Evolutionary conservation across 768 basidiomycete genomes (phyloP), one percentile per base, ranked within the genome.

Genomic region (Phaeolepiota aurea): DNA sequence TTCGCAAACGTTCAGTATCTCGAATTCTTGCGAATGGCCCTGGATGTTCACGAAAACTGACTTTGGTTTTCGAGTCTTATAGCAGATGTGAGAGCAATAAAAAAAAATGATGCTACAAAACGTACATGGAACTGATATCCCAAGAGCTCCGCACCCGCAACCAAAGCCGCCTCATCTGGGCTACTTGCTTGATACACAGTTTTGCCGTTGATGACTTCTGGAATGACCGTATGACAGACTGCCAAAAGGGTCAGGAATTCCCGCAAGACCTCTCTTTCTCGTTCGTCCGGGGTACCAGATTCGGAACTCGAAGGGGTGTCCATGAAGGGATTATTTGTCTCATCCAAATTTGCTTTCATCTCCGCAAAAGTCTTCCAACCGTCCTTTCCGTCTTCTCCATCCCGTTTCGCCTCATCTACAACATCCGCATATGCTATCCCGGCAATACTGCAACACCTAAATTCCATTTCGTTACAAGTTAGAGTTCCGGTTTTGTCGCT

Each of bases 381-480:
- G 57, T 59, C 76, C 48, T 71, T 70, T 20, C 59, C 75, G 44
- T 75, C 74, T 31, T 72, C 74, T 2, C 63, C 68, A 44, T 81
- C 79, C 15, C 83, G 75, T 53, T 83, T 85, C 43, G 73, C 71
- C 44, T 97, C 93, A 44, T 98, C 96, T 5, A 97, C 90, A 13
- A 77, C 74, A 45, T 91, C 92, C 1, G 92, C 82, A 61, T 97
- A 99, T 14, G 81, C 85, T 10, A 82, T 72, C 2, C 94, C 96
- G 14, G 76, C 93, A 43, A 98, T 80, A 41, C 80, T 85, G 54
- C 86, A 94, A 55, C 87, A 82, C 18, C 80, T 76, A 59, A 97
- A 97, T 58, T 97, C 94, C 94, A 98, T 98, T 61, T 96, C 91
- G 63, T 98, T 98, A 47, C 93, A 77, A 2, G 94, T 98, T 16